phyloP scores from a whole-genome alignment of 768 basidiomycete genomes.

The Calocera cornea region DNA sequence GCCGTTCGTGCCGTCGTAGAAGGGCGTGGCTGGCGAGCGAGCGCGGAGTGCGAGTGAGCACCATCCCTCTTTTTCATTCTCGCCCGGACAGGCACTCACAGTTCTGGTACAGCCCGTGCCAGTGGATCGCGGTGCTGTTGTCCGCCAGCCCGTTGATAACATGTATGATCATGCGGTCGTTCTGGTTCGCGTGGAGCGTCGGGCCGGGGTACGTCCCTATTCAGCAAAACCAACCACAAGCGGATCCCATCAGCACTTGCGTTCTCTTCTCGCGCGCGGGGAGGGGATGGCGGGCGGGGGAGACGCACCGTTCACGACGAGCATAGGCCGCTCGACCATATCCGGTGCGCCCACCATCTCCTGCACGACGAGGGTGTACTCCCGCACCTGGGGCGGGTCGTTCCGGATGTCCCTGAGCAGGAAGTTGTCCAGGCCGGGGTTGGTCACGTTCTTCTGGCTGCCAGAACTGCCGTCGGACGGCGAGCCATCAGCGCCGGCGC shows the following conservation, averaged over 20 bases:
- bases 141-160: slow-evolving; percentile 27
- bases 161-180: slow-evolving; percentile 27
- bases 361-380: slow-evolving; percentile 32
- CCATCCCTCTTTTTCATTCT: too few relatives aligned
- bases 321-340: slow-evolving; percentile 30
- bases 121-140: not conserved
- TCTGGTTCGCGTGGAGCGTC: slow-evolving; percentile 28
- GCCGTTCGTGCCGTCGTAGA: slow-evolving; percentile 35
- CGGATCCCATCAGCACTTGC: not conserved
- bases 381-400: slow-evolving; percentile 28
- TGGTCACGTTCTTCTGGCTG: not conserved
- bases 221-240: not conserved
- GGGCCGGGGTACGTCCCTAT: slow-evolving; percentile 27
- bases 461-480: not conserved
- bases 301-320: slow-evolving; percentile 34
- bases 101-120: slow-evolving; percentile 4
- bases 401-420: not conserved
- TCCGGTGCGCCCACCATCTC: slow-evolving; percentile 31
- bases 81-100: not conserved
- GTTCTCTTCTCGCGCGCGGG: not conserved
- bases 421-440: not conserved
- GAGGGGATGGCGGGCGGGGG: not conserved
- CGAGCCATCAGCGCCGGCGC: too few relatives aligned
- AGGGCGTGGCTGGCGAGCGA: slow-evolving; percentile 26
- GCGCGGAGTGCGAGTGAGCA: not conserved